Evolutionary conservation across 177 flowering plant species (phyloP), one percentile per base, ranked within the genome.

Genomic region (Vitis hybrid): DNA sequence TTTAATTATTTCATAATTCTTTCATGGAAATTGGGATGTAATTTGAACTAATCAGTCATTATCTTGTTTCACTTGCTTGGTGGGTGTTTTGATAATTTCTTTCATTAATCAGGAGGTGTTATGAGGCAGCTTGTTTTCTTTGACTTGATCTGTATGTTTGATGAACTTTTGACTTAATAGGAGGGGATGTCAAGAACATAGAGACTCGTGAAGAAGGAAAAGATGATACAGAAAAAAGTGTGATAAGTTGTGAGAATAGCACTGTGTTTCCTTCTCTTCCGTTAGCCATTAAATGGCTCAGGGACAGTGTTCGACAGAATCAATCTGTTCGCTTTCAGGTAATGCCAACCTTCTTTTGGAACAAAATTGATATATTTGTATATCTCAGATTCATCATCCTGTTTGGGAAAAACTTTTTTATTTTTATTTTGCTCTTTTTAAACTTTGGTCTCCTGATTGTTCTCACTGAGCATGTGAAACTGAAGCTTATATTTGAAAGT

Each of bases 311-410:
- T 53, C 83, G 75, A 63, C 80, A 82, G 78, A 91, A 84, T 77
- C 87, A 75, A 59, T 83, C 87, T 56, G 77, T 83, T 74, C 93
- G 90, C 57, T 83, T 79, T 73, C 98, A 94, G 98, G 97, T 92
- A 84, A 63, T 64, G 51, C 35, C 20, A 13, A 58, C 35, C 2
- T 62, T 18, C 7, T 18, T 5, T 58, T 50, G 56, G 12, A 58
- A 2, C 24, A 17, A 30, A 5, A 61, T 20, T 41, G 46, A 41
- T 27, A 41, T 41, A 41, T 41, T 0, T 41, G 0, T 41, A 7
- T 41, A 41, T 41, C 30, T 27, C 30, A 27, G 7, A 51, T 50
- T 51, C 8, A 65, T 15, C 52, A 50, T 11, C 50, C 15, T 61
- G 64, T 14, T 54, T 14, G 57, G 17, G 20, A 5, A 54, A 54